Percentiles rank a stretch among this genome's conserved stretches.
Conservation (phyloP, 148 eudicot species). For the Chenopodium berlandieri region DNA sequence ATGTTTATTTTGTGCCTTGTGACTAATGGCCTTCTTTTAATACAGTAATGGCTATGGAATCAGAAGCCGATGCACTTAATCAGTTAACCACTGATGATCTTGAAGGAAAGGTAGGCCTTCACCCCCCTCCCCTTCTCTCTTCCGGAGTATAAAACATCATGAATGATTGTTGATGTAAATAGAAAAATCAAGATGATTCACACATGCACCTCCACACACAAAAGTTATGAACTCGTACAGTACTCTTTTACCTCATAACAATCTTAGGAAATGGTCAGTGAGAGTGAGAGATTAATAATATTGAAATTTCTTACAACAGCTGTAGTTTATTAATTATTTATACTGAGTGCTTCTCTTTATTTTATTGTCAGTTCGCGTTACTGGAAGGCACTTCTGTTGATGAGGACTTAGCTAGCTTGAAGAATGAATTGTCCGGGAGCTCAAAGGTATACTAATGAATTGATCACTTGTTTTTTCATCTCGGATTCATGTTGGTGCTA, state of each 20-base stretch:
- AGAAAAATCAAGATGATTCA: background rate
- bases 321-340: background rate
- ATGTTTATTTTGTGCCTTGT: background rate
- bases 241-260: background rate
- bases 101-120: slow-evolving; percentile 72
- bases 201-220: background rate
- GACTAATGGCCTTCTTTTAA: slow-evolving; percentile 7
- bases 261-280: background rate
- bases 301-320: background rate
- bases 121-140: background rate
- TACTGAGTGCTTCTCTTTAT: slow-evolving; percentile 4
- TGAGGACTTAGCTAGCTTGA: slow-evolving; percentile 79
- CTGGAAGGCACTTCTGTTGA: slow-evolving; percentile 90
- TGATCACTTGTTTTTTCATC: background rate
- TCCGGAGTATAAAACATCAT: background rate
- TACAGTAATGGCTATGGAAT: slow-evolving; percentile 91
- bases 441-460: slow-evolving; percentile 52
- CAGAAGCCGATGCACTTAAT: slow-evolving; percentile 87
- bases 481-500: background rate
- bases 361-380: slow-evolving; percentile 71
- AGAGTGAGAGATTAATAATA: background rate
- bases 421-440: slow-evolving; percentile 68
- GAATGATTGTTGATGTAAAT: background rate
- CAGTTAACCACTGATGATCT: slow-evolving; percentile 82
- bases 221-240: background rate